Evolutionary conservation across 2,329 filamentous ascomycete species (phyloP).

Genomic region (Fusarium paranaense): DNA sequence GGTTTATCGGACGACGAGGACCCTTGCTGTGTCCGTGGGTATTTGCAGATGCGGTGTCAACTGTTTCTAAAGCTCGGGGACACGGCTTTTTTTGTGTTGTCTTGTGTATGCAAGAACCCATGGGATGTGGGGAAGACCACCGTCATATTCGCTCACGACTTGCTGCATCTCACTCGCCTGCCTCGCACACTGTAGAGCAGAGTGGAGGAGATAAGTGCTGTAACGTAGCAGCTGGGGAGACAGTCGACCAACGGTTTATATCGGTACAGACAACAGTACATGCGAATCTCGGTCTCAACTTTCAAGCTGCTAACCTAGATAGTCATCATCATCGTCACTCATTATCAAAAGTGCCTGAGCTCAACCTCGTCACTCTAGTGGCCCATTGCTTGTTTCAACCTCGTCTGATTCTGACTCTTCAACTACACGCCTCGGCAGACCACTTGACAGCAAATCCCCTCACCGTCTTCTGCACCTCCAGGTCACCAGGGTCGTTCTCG

Average conservation of each 20-base stretch:
- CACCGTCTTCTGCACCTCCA: constrained; percentile 83
- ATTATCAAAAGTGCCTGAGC: constrained; percentile 16
- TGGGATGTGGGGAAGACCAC: constrained; percentile 36
- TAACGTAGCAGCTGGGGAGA: constrained; percentile 38
- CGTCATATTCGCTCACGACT: constrained; percentile 10
- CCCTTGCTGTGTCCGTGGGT: constrained; percentile 8
- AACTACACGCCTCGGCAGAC: constrained; percentile 55
- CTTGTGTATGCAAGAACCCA: constrained; percentile 12
- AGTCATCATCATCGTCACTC: constrained; percentile 21
- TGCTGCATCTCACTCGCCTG: constrained; percentile 22
- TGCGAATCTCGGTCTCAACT: constrained; percentile 1
- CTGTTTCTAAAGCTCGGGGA: constrained; percentile 2
- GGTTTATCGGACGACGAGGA: constrained; percentile 21
- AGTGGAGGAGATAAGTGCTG: constrained; percentile 16
- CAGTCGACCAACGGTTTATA: constrained; percentile 15
- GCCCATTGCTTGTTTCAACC: constrained; percentile 10
- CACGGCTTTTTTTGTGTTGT: constrained; percentile 2
- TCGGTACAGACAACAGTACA: not conserved
- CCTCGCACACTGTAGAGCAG: not conserved
- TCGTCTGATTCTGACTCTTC: not conserved
- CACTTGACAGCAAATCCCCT: constrained; percentile 81
- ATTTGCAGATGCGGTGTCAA: constrained; percentile 14
- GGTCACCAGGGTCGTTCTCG: constrained; percentile 87
- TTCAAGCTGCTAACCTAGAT: not conserved
- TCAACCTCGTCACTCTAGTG: not conserved